Base-by-base conservation (phyloP, 2,329 filamentous ascomycete genomes). In the Aspergillus sp. region DNA sequence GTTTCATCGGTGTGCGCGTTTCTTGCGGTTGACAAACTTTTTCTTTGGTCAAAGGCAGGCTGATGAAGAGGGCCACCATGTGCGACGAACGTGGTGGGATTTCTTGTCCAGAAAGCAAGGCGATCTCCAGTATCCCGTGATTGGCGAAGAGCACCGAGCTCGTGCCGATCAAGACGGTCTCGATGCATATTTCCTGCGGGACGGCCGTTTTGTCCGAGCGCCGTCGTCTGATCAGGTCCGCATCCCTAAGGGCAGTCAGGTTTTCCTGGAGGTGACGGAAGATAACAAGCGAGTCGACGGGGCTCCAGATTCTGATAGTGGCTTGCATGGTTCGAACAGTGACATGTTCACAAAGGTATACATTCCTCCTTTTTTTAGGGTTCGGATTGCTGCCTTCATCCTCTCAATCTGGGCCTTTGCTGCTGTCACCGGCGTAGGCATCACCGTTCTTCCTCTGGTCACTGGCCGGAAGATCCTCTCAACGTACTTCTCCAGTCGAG, bases 211-310 rank as follows among this genome's bases (percentile, higher is more conserved):
- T 63, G 91, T 96, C 27, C 82, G 88, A 41, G 88, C 89, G n/a
- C 93, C 93, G 7, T 90, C 88, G 12, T 95, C 89, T 1, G 93
- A 98, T 64, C 89, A 94, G 63, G 87, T 96, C 54, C 88, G 94
- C 60, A 90, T 97, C 33, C 87, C 89, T 3, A 95, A 94, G 66
- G 86, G 87, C 35, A 78, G 77, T 41, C 72, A 76, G 10, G 90
- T 95, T 3, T 97, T 98, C 60, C 71, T 94, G 12, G 79, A 86
- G 43, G 85, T 91, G 6, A 75, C 79, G 7, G 80, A 86, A 45
- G 67, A 82, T 28, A 85, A 89, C 50, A 72, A 80, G 39, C 76
- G 82, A 35, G 67, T 80, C 33, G 83, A 87, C 61, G 81, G 80
- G 28, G 72, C 72, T 63, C 58, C 71, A 58, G 69, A 80, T 70